phyloP scores from a whole-genome alignment of 2,329 filamentous ascomycete genomes.

The Ceratocystis colombiana region DNA sequence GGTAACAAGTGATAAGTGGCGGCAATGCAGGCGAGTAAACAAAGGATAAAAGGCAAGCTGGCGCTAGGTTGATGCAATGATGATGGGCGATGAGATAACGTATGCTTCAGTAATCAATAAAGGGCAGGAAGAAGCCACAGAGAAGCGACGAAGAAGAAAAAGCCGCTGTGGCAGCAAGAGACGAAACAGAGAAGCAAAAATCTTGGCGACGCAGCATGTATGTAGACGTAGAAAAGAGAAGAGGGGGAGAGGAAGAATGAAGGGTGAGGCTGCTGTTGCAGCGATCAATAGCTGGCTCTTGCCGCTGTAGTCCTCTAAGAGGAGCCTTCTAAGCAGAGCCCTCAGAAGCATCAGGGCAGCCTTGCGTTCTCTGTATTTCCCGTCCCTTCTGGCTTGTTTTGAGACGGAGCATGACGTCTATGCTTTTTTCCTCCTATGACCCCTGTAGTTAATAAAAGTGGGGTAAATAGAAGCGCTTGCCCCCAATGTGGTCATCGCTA shows the following conservation, averaged over 20 bases:
- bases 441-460: too few relatives aligned
- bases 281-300: neutral
- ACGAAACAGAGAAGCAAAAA: neutral
- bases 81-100: neutral
- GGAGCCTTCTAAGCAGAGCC: too few relatives aligned
- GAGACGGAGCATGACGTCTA: too few relatives aligned
- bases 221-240: neutral
- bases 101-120: conserved; percentile 5
- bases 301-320: neutral
- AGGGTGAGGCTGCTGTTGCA: neutral
- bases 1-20: neutral
- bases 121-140: neutral
- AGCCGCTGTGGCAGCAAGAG: neutral
- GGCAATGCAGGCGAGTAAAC: neutral
- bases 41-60: neutral
- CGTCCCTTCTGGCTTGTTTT: too few relatives aligned
- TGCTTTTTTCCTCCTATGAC: too few relatives aligned
- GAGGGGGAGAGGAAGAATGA: neutral
- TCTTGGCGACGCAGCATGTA: neutral
- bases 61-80: neutral
- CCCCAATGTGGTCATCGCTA: too few relatives aligned
- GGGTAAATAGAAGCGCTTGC: too few relatives aligned
- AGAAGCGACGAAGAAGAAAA: neutral
- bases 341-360: too few relatives aligned
- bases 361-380: too few relatives aligned